phyloP scores from a whole-genome alignment of 75 land plant genomes.

The Pinus tabuliformis region DNA sequence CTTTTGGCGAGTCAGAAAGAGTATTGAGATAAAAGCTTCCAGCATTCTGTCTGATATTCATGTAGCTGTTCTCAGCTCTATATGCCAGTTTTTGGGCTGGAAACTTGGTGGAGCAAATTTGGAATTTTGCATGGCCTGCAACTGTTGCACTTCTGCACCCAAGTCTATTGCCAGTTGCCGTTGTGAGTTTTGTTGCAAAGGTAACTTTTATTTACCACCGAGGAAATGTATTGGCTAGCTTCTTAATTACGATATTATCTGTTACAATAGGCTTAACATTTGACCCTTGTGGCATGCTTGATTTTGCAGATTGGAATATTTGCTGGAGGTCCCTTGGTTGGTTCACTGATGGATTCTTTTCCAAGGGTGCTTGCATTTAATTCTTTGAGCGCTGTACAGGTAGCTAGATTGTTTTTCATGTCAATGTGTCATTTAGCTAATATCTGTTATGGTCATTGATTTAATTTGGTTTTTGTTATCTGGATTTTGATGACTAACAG shows the following conservation, averaged over 20 bases:
- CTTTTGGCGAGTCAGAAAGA: background rate
- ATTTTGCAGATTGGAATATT: conserved; percentile 76
- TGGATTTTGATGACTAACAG: background rate
- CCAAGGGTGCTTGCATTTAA: conserved; percentile 79
- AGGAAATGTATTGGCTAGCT: background rate
- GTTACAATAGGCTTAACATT: background rate
- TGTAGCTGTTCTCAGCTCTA: conserved; percentile 57
- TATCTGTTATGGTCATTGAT: background rate
- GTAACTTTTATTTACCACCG: conserved; percentile 23
- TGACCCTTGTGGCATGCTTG: background rate
- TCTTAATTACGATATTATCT: background rate
- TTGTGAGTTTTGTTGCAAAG: conserved; percentile 83
- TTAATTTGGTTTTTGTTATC: background rate
- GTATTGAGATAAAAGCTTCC: background rate
- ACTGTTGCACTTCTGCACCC: conserved; percentile 87
- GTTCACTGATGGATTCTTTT: conserved; percentile 84
- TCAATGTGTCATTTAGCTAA: background rate
- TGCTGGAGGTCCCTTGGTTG: conserved; percentile 86
- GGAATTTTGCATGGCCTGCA: conserved; percentile 95
- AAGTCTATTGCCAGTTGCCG: conserved; percentile 88
- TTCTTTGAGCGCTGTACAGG: conserved; percentile 74
- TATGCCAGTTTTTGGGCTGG: conserved; percentile 77
- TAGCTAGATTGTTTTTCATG: conserved; percentile 9
- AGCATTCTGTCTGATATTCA: background rate
- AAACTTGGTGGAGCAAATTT: conserved; percentile 84